phyloP scores from a whole-genome alignment of 768 basidiomycete species.

The Xanthoconium purpureum region DNA sequence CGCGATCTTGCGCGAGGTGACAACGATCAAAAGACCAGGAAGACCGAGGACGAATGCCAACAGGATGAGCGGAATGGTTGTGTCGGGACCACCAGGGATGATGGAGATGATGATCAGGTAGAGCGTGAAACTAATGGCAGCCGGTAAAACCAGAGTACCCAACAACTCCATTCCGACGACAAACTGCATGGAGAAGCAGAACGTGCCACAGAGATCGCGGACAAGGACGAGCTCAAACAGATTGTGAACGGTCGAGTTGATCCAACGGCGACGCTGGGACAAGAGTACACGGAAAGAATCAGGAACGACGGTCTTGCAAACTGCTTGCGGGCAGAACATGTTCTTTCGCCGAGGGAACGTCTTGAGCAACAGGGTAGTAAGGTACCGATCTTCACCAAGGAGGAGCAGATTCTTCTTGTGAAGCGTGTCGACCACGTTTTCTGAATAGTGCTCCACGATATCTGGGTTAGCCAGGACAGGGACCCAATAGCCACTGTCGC shows the following conservation, averaged over 20 bases:
- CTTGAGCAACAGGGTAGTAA: slow-evolving; percentile 95
- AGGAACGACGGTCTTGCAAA: slow-evolving; percentile 98
- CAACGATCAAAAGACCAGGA: slow-evolving; percentile 91
- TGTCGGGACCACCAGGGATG: slow-evolving; percentile 74
- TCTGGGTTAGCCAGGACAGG: slow-evolving; percentile 98
- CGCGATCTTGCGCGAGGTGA: slow-evolving; percentile 90
- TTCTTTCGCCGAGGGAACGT: slow-evolving; percentile 99
- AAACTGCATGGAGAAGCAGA: slow-evolving; percentile 99
- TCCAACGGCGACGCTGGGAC: slow-evolving; percentile 98
- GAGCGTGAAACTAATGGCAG: slow-evolving; percentile 94
- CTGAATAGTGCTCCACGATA: slow-evolving; percentile 97
- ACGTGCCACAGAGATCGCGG: slow-evolving; percentile 97
- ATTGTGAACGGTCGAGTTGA: slow-evolving; percentile 99
- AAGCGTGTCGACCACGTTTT: slow-evolving; percentile 97
- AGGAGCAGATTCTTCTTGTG: slow-evolving; percentile 99
- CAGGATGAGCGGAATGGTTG: slow-evolving; percentile 87
- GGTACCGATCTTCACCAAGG: slow-evolving; percentile 98
- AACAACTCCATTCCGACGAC: slow-evolving; percentile 98
- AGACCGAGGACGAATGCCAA: slow-evolving; percentile 94
- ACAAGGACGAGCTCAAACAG: slow-evolving; percentile 92
- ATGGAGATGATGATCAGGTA: slow-evolving; percentile 88
- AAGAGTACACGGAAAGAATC: slow-evolving; percentile 92
- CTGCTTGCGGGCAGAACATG: slow-evolving; percentile 97
- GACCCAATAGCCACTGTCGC: slow-evolving; percentile 94
- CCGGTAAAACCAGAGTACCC: slow-evolving; percentile 94